Percentiles rank a stretch among this genome's conserved stretches.
phyloP scores from a whole-genome alignment of 2,329 filamentous ascomycete genomes.

The Calonectria pteridis region DNA sequence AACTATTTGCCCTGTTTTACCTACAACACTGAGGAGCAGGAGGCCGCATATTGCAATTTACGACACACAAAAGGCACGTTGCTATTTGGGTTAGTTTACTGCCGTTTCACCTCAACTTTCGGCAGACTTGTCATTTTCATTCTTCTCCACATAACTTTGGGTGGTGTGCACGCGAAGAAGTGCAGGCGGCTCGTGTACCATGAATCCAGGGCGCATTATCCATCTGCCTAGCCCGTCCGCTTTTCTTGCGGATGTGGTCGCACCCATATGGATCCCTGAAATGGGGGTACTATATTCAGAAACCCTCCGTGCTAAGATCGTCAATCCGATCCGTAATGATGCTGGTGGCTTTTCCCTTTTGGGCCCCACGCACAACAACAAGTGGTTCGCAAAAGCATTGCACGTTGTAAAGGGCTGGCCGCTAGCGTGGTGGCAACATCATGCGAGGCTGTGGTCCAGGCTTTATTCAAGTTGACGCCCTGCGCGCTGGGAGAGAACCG shows the following conservation, averaged over 20 bases:
- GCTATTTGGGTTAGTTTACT: neutral
- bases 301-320: neutral
- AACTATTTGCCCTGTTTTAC: neutral
- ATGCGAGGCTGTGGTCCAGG: neutral
- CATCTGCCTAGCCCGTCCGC: neutral
- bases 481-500: neutral
- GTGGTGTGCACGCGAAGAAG: neutral
- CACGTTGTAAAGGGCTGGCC: neutral
- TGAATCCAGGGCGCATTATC: neutral
- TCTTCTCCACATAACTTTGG: neutral
- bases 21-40: neutral
- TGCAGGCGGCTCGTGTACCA: neutral
- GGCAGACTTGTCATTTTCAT: neutral
- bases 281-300: neutral
- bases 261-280: neutral
- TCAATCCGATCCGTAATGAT: neutral
- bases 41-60: neutral
- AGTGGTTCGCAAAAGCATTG: neutral
- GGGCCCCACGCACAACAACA: neutral
- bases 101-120: neutral
- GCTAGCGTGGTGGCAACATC: conserved; percentile 1
- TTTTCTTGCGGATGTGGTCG: neutral
- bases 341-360: neutral
- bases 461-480: neutral
- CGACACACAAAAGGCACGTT: neutral